phyloP scores from a whole-genome alignment of 2,329 filamentous ascomycete species.

The Aspergillus candidus region DNA sequence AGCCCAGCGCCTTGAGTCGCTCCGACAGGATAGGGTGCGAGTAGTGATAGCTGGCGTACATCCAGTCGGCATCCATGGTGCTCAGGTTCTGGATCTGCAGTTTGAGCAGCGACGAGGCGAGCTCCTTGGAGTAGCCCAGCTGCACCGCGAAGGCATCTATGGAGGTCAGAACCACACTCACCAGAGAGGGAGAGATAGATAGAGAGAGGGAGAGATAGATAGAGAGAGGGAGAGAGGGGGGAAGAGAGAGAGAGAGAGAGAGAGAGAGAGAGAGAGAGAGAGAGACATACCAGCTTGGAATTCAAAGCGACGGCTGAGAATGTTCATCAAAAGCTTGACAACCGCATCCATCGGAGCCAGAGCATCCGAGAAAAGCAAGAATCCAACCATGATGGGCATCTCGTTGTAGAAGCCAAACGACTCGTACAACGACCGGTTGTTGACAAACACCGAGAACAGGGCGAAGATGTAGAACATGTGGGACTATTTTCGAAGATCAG shows the following conservation, averaged over 20 bases:
- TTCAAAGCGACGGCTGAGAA: constrained; percentile 88
- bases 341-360: constrained; percentile 89
- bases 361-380: constrained; percentile 96
- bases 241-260: neutral
- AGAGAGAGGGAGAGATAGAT: too few species aligned
- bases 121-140: constrained; percentile 75
- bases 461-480: constrained; percentile 97
- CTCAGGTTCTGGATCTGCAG: constrained; percentile 97
- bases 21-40: constrained; percentile 95
- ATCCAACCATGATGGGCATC: constrained; percentile 90
- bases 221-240: neutral
- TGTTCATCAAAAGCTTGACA: constrained; percentile 92
- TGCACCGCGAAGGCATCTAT: constrained; percentile 74
- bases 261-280: too few species aligned
- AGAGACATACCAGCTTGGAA: constrained; percentile 72
- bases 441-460: constrained; percentile 94
- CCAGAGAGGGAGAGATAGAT: neutral
- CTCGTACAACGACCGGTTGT: constrained; percentile 84
- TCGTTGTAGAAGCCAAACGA: constrained; percentile 82
- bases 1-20: constrained; percentile 82
- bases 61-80: constrained; percentile 97
- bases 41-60: constrained; percentile 98
- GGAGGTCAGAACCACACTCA: constrained; percentile 17
- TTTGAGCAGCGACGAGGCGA: constrained; percentile 86
- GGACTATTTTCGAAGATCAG: constrained; percentile 46